A percentile compares a stretch with the other conserved stretches of the same genome.
These are phyloP conservation scores for Lentinula guzmanii DNA, from an alignment of 768 basidiomycete species.

Conservation along the genomic window DNA sequence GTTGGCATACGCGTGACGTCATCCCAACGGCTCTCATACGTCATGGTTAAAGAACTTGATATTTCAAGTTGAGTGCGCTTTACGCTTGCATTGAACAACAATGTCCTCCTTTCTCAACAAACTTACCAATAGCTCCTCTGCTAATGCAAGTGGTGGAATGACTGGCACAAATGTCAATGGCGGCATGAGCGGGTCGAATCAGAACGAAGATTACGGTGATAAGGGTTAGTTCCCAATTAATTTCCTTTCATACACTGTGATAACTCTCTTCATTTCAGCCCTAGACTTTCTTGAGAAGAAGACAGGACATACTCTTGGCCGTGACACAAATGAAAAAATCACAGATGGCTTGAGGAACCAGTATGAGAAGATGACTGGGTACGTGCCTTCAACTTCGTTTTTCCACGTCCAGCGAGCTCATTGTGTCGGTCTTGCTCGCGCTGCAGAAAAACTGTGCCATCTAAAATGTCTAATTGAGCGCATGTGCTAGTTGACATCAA, in stretches of 20 bases:
- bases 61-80: too few species aligned
- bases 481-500: not conserved
- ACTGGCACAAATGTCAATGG: not conserved
- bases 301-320: not conserved
- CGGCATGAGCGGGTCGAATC: not conserved
- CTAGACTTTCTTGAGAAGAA: conserved; percentile 2
- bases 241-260: not conserved
- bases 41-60: too few species aligned
- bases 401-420: not conserved
- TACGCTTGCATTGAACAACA: not conserved
- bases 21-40: too few species aligned
- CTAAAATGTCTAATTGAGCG: not conserved
- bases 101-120: conserved; percentile 4
- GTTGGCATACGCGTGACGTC: too few species aligned
- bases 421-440: not conserved
- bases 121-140: not conserved
- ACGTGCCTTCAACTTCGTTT: not conserved
- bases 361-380: conserved; percentile 1
- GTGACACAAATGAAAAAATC: conserved; percentile 1
- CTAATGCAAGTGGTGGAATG: not conserved
- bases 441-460: not conserved
- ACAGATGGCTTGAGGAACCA: not conserved
- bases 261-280: not conserved
- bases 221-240: not conserved
- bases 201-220: conserved; percentile 2